Percentiles rank a stretch among this genome's conserved stretches.
phyloP scores from a whole-genome alignment of 768 basidiomycete species.

The Chalciporus pseudorubinellus region DNA sequence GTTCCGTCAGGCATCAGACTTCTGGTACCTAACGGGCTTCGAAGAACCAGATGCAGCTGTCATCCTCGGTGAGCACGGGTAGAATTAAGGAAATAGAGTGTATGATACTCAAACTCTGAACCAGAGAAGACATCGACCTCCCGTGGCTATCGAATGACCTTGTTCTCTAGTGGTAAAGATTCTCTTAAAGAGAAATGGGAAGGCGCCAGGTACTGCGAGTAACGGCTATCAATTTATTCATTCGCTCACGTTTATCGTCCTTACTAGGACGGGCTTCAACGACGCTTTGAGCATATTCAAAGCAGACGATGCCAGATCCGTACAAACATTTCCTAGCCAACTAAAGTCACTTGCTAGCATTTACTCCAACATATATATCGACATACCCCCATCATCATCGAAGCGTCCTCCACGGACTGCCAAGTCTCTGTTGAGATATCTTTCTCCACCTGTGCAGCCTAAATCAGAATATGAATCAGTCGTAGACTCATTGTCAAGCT shows the following conservation, averaged over 20 bases:
- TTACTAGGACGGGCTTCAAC: conserved; percentile 57
- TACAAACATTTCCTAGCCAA: conserved; percentile 52
- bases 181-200: conserved; percentile 86
- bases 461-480: conserved; percentile 53
- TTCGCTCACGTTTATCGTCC: not conserved
- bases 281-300: conserved; percentile 68
- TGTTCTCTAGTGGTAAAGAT: conserved; percentile 80
- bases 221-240: not conserved
- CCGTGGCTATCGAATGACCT: conserved; percentile 80
- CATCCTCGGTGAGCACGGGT: conserved; percentile 59
- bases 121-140: conserved; percentile 68
- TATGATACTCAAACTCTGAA: conserved; percentile 1
- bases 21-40: conserved; percentile 96
- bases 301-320: conserved; percentile 70
- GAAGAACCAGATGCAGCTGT: conserved; percentile 90
- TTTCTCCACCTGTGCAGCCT: conserved; percentile 29
- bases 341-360: conserved; percentile 53
- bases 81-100: not conserved
- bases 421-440: conserved; percentile 57
- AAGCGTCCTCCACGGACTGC: conserved; percentile 41
- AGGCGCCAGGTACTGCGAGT: conserved; percentile 59
- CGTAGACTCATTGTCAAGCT: conserved; percentile 50
- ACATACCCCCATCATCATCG: conserved; percentile 41
- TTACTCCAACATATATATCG: conserved; percentile 53
- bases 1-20: conserved; percentile 88